phyloP scores from a whole-genome alignment of 2,329 filamentous ascomycete genomes.

The Colletotrichum sp. region DNA sequence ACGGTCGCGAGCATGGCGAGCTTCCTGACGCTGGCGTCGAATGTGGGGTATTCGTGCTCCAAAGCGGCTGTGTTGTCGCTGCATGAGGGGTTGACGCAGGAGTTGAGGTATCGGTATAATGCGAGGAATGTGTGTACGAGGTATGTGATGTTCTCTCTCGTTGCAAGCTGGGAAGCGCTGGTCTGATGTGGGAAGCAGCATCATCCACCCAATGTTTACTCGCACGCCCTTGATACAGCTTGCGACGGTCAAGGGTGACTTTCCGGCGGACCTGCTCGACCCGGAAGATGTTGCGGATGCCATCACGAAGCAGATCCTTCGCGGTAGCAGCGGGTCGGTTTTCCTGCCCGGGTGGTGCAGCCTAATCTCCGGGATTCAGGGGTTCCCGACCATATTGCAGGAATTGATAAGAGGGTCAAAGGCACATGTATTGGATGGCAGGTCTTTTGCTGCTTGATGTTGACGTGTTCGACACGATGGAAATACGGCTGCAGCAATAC shows the following conservation, averaged over 20 bases:
- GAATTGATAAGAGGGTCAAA: not conserved
- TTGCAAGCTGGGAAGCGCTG: not conserved
- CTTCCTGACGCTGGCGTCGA: not conserved
- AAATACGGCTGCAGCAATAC: not conserved
- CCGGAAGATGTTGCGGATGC: not conserved
- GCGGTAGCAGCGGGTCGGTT: not conserved
- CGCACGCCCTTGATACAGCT: not conserved
- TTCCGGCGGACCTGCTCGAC: not conserved
- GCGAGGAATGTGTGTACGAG: conserved; percentile 20
- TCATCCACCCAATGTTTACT: not conserved
- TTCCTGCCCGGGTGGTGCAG: not conserved
- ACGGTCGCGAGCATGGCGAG: not conserved
- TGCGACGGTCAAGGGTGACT: not conserved
- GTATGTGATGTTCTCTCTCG: not conserved
- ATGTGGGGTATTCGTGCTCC: not conserved
- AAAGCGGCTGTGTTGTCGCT: not conserved
- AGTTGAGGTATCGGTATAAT: not conserved
- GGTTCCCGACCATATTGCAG: not conserved
- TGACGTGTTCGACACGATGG: rapidly evolving
- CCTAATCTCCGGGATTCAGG: not conserved
- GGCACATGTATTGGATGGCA: not conserved
- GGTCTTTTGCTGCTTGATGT: not conserved
- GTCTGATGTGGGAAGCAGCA: not conserved
- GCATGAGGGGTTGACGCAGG: not conserved
- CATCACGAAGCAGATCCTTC: not conserved